A percentile compares a stretch with the other conserved stretches of the same genome.
Conservation (phyloP, 148 eudicot species). For the Bassia scoparia region DNA sequence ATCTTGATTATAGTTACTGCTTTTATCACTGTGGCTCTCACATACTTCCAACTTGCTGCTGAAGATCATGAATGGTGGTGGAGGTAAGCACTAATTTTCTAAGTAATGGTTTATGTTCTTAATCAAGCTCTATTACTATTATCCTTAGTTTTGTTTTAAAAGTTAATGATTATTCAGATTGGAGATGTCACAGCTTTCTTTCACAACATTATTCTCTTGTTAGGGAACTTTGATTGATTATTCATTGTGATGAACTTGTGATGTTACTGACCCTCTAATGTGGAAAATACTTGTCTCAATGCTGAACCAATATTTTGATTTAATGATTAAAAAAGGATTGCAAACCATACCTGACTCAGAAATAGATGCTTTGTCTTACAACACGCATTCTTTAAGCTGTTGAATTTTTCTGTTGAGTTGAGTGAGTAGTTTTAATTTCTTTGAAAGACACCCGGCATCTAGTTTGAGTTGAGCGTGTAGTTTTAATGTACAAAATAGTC, state of each 20-base stretch:
- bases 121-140: neutral
- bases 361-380: too few relatives aligned
- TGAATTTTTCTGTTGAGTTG: too few relatives aligned
- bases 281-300: neutral
- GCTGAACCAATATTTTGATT: neutral
- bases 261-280: neutral
- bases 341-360: too few relatives aligned
- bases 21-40: conserved; percentile 38
- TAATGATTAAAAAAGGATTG: neutral
- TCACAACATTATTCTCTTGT: neutral
- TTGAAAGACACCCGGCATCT: too few relatives aligned
- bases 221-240: neutral
- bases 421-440: too few relatives aligned
- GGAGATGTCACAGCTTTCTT: neutral
- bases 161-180: neutral
- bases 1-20: conserved; percentile 33
- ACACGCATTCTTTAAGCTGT: too few relatives aligned
- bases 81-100: conserved; percentile 26
- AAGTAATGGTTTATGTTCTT: neutral
- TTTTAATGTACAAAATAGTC: too few relatives aligned
- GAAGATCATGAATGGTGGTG: conserved; percentile 44
- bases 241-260: neutral
- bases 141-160: neutral
- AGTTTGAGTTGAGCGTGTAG: too few relatives aligned
- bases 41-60: conserved; percentile 38